Conservation (phyloP, 768 basidiomycete species). For the Austroboletus eburneus region DNA sequence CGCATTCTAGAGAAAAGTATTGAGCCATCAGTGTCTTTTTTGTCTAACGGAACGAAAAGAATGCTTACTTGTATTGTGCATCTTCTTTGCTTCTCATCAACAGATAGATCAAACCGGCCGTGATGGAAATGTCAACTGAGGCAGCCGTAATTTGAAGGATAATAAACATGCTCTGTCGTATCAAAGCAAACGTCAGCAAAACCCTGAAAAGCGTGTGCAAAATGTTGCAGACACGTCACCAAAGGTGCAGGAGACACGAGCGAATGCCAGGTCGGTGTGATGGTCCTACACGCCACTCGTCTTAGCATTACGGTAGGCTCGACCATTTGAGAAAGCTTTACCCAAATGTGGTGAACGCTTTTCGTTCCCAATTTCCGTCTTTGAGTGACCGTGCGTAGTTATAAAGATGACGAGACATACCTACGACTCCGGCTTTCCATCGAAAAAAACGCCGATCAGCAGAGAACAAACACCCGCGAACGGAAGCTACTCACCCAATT, state of each 20-base stretch:
- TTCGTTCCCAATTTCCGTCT: neutral
- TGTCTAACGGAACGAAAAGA: neutral
- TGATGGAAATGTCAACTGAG: constrained; percentile 15
- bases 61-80: constrained; percentile 10
- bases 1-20: constrained; percentile 12
- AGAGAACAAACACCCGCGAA: neutral
- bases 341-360: constrained; percentile 13
- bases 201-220: neutral
- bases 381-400: constrained; percentile 1
- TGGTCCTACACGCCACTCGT: constrained; percentile 3
- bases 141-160: constrained; percentile 5
- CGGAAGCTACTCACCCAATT: constrained; percentile 11
- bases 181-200: neutral
- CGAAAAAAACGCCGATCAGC: constrained; percentile 1
- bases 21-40: neutral
- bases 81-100: constrained; percentile 16
- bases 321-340: neutral
- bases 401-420: constrained; percentile 3
- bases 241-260: constrained; percentile 7
- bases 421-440: constrained; percentile 7
- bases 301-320: neutral
- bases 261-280: constrained; percentile 9
- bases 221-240: neutral
- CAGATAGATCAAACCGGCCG: constrained; percentile 6
- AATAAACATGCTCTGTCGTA: constrained; percentile 6